Evolutionary conservation across 257 asterid genomes (phyloP).

Genomic region (Avicennia marina): DNA sequence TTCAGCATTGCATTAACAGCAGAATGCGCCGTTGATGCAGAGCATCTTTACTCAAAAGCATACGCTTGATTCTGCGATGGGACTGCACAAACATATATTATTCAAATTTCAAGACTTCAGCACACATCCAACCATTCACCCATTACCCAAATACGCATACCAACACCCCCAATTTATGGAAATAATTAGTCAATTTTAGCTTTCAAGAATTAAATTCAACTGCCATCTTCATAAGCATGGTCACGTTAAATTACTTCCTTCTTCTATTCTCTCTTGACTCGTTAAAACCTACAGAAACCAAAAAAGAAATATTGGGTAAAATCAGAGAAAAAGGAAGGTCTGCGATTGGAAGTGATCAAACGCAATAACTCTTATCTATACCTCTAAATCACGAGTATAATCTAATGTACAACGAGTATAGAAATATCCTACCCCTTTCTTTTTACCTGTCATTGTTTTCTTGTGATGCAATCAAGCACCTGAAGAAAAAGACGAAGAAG

Average conservation of each 20-base stretch:
- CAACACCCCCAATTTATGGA: not conserved
- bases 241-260: conserved; percentile 7
- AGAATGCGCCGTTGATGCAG: conserved; percentile 34
- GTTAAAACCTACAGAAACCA: conserved; percentile 8
- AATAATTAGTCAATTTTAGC: not conserved
- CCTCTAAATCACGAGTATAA: conserved; percentile 7
- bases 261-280: conserved; percentile 20
- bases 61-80: conserved; percentile 16
- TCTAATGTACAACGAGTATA: not conserved
- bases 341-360: no score
- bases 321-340: not conserved
- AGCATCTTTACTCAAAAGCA: conserved; percentile 11
- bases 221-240: conserved; percentile 9
- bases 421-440: not conserved
- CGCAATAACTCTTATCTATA: no score
- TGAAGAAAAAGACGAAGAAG: conserved; percentile 7
- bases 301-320: no score
- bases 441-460: no score
- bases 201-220: conserved; percentile 7
- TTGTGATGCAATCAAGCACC: conserved; percentile 2
- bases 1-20: conserved; percentile 27
- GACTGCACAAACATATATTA: not conserved
- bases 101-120: conserved; percentile 1
- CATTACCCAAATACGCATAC: not conserved
- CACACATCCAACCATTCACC: not conserved